Percentiles rank a stretch among this genome's conserved stretches.
Evolutionary conservation across 345 rosid species (phyloP).

Genomic region (Eucalyptus pauciflora): DNA sequence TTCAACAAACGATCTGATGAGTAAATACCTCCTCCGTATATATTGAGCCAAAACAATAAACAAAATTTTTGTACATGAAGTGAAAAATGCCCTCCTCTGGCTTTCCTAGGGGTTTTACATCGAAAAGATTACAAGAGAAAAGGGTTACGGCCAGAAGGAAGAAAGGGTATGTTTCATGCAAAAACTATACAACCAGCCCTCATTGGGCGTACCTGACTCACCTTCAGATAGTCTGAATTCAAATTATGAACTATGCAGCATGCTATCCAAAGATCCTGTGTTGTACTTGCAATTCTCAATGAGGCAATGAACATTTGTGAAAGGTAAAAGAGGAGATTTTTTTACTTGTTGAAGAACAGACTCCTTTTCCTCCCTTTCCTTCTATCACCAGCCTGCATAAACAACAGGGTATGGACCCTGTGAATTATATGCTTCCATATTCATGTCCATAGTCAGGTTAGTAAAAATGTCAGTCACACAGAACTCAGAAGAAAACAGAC

Average conservation of each 20-base stretch:
- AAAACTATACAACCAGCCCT: background rate
- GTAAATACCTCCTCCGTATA: background rate
- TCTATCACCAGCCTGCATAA: slow-evolving; percentile 57
- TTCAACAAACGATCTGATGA: background rate
- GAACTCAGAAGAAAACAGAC: background rate
- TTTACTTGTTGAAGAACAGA: slow-evolving; percentile 48
- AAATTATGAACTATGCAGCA: background rate
- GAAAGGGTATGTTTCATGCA: background rate
- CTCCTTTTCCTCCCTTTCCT: slow-evolving; percentile 57
- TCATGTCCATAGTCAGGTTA: background rate
- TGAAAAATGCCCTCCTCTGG: background rate
- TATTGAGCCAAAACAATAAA: background rate
- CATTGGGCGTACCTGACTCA: background rate
- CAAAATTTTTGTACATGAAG: background rate
- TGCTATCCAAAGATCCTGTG: background rate
- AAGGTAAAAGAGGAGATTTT: background rate
- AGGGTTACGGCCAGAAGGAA: background rate
- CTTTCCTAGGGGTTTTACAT: background rate
- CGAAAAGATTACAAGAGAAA: background rate
- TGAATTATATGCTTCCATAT: background rate
- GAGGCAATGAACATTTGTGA: background rate
- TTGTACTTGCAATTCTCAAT: background rate
- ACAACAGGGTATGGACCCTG: background rate
- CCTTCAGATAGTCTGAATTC: background rate
- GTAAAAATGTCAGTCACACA: background rate